A percentile compares a stretch with the other conserved stretches of the same genome.
These are phyloP conservation scores for Cyclostephanos tholiformis DNA, from an alignment of 108 stramenopile genomes.

Conservation along the genomic window DNA sequence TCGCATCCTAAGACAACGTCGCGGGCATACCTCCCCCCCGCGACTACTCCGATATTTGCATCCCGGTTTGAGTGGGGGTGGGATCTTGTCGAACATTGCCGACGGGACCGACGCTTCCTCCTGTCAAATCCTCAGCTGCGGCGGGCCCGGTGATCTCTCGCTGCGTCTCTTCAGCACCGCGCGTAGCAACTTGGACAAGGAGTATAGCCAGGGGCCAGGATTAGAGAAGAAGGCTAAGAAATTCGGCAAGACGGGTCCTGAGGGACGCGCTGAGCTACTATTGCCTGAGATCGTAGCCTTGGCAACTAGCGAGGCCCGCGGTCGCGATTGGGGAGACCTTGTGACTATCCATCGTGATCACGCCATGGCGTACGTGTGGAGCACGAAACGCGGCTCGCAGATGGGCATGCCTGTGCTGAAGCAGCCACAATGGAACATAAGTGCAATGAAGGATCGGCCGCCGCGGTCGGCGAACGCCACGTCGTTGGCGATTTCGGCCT, in stretches of 20 bases:
- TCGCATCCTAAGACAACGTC: conserved; percentile 67
- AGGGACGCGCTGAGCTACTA: conserved; percentile 63
- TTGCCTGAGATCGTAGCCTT: conserved; percentile 73
- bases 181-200: conserved; percentile 78
- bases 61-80: conserved; percentile 62
- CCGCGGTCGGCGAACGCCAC: conserved; percentile 71
- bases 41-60: conserved; percentile 71
- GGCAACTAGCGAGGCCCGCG: conserved; percentile 62
- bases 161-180: conserved; percentile 84
- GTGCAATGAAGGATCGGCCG: conserved; percentile 79
- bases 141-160: conserved; percentile 67
- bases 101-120: conserved; percentile 84
- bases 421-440: conserved; percentile 83
- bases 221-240: conserved; percentile 72
- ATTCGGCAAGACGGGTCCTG: conserved; percentile 57
- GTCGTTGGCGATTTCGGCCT: conserved; percentile 73
- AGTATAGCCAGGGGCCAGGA: conserved; percentile 85
- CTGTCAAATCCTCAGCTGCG: conserved; percentile 78
- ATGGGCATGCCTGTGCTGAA: conserved; percentile 72
- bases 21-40: conserved; percentile 81
- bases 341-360: conserved; percentile 87
- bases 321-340: conserved; percentile 87
- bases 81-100: conserved; percentile 60
- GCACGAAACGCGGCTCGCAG: conserved; percentile 72
- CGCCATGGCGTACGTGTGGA: conserved; percentile 90